A percentile compares a stretch with the other conserved stretches of the same genome.
Evolutionary conservation across 352 stramenopile genomes (phyloP).

Genomic region (Phytophthora macrochlamydospora): DNA sequence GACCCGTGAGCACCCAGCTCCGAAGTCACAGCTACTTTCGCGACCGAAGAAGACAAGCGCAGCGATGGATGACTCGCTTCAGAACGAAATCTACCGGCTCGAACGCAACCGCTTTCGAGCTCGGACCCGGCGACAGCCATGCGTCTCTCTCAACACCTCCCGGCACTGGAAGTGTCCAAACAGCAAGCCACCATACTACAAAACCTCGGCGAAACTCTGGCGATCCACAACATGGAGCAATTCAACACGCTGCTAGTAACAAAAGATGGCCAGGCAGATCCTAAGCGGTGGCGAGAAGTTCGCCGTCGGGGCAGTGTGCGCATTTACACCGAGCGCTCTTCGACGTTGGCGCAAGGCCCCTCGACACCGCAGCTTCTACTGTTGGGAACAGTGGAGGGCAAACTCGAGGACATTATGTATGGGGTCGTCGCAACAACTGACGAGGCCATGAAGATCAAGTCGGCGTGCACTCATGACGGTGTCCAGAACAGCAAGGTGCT

Average conservation of each 20-base stretch:
- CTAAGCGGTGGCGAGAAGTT: slow-evolving; percentile 28
- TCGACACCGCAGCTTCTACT: slow-evolving; percentile 23
- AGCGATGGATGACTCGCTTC: slow-evolving; percentile 13
- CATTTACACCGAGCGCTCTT: slow-evolving; percentile 28
- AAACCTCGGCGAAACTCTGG: slow-evolving; percentile 26
- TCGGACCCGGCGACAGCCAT: not conserved
- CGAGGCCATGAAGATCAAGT: slow-evolving; percentile 28
- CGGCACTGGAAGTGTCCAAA: slow-evolving; percentile 15
- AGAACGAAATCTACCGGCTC: slow-evolving; percentile 21
- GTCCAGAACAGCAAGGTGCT: slow-evolving; percentile 30
- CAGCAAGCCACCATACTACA: slow-evolving; percentile 23
- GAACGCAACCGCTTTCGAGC: not conserved
- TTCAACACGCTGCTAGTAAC: slow-evolving; percentile 33
- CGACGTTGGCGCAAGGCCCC: slow-evolving; percentile 5
- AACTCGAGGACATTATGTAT: slow-evolving; percentile 36
- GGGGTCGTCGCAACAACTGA: slow-evolving; percentile 21
- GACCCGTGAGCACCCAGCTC: too few species aligned
- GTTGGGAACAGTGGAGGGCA: slow-evolving; percentile 26
- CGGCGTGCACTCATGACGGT: slow-evolving; percentile 17
- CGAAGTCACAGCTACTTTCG: too few species aligned
- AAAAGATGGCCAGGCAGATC: slow-evolving; percentile 21
- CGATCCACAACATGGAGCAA: slow-evolving; percentile 26
- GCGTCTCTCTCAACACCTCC: slow-evolving; percentile 21
- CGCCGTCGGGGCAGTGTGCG: slow-evolving; percentile 24
- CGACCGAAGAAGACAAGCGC: slow-evolving; percentile 1